A percentile compares a stretch with the other conserved stretches of the same genome.
Conservation (phyloP, 2,329 filamentous ascomycete genomes). For the Eutypa lata region DNA sequence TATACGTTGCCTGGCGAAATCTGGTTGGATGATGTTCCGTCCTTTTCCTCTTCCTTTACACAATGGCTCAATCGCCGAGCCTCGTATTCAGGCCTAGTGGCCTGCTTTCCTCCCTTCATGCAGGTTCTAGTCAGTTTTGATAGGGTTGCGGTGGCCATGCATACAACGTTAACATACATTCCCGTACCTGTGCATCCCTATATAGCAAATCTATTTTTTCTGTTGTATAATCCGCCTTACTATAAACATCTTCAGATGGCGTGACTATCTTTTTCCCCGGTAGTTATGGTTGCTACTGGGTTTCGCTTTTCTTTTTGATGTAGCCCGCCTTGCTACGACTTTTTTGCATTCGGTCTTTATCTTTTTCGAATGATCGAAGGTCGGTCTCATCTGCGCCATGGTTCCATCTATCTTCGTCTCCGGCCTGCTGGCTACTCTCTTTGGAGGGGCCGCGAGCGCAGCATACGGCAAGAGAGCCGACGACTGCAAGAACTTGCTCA, state of each 20-base stretch:
- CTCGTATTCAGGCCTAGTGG: not conserved
- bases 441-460: not conserved
- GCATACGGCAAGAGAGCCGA: not conserved
- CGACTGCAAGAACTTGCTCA: conserved; percentile 29
- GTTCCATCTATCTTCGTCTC: not conserved
- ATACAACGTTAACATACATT: not conserved
- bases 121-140: not conserved
- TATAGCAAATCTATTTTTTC: too few species aligned
- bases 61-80: not conserved
- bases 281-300: not conserved
- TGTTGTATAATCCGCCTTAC: too few species aligned
- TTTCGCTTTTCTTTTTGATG: not conserved
- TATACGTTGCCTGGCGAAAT: not conserved
- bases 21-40: not conserved
- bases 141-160: not conserved
- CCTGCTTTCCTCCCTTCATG: not conserved
- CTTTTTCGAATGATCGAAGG: not conserved
- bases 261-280: not conserved
- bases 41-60: not conserved
- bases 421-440: not conserved
- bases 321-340: not conserved
- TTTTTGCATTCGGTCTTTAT: not conserved
- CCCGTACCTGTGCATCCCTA: too few species aligned
- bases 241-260: too few species aligned
- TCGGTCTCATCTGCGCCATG: not conserved